Base-by-base conservation (phyloP, 257 asterid species). In the Ligustrum vulgare region DNA sequence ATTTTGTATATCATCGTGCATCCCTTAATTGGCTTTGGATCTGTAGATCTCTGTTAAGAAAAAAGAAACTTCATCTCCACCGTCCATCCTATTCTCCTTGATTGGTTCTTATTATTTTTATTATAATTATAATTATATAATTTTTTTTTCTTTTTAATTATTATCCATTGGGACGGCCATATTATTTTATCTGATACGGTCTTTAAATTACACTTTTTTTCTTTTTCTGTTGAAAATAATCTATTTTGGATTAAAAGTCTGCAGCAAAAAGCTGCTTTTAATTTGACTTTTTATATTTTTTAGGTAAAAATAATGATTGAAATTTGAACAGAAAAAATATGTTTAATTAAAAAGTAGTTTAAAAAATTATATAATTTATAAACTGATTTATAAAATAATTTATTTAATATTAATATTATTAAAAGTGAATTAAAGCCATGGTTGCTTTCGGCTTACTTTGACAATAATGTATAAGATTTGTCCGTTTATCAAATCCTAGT, bases 401-500 rank as follows among this genome's bases (percentile, higher is more conserved):
- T n/a, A n/a, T n/a, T n/a, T n/a, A n/a, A n/a, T n/a, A 22, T 16
- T 25, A 39, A 28, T 67, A 28, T 41, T 64, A 63, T 28, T 71
- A 16, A 66, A 74, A 10, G 54, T 39, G 67, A 66, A 71, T n/a
- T 20, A 56, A 20, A 56, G 64, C 9, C 71, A 69, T 69, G 75
- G 67, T 74, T 69, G 77, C 83, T 82, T 76, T 79, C 83, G 83
- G 80, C 83, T 49, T 65, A 54, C 10, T 60, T 60, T 22, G 28
- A 56, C 23, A 10, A 5, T 45, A 45, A 45, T 15, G n/a, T 45
- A 6, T 13, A 13, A 1, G 54, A 34, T 36, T 41, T 77, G 73
- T 77, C 23, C 0, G 69, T 62, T 51, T 78, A 58, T 78, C 73
- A 75, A 78, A 64, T 69, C 31, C 34, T 31, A 65, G 67, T 67